Evolutionary conservation across 1,284 basidiomycete genomes (phyloP), one percentile per base, ranked within the genome.

Genomic region (Lignosus rhinocerotis): DNA sequence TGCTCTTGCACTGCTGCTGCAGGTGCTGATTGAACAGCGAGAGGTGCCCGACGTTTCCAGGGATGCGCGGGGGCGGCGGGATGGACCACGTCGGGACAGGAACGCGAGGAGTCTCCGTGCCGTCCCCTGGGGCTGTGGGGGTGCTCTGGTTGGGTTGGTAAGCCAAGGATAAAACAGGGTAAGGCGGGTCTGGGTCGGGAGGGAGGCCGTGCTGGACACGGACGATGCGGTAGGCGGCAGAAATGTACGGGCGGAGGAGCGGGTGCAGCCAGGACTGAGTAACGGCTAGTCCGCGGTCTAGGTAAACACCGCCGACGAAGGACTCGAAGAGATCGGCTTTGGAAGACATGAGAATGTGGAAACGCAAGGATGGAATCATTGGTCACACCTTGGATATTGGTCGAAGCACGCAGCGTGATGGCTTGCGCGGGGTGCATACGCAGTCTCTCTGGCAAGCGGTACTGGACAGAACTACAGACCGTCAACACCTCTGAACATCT

Each of bases 281-380:
- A 6, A 70, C 74, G 0, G 78, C 69, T 39, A 91, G 77, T 34
- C 87, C 88, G 64, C 84, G 83, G 55, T 90, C 89, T 47, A 79
- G 70, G 72, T 83, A 90, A 7, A 91, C 72, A 0, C 88, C 89
- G 19, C 90, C 89, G 19, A 92, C 79, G 70, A 87, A 92, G 3
- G 90, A 82, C 88, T 92, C 90, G 62, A 92, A 87, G 32, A 89
- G 77, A 68, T 92, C 87, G 48, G 90, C 90, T 25, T 25, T 91
- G 63, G 48, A 60, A 19, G 33, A 39, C n/a, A 33, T 44, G 31
- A 30, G 12, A 7, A 36, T 43, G 42, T 19, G 44, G 39, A 21
- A 30, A 19, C 36, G 32, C 8, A 39, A 42, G 39, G 10, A 12
- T 25, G 21, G 19, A 34, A 50, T 16, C 0, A 10, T 19, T 4